A percentile compares a stretch with the other conserved stretches of the same genome.
These are phyloP conservation scores for Westerdykella aurantiaca DNA, from an alignment of 2,329 filamentous ascomycete genomes.

Conservation along the genomic window DNA sequence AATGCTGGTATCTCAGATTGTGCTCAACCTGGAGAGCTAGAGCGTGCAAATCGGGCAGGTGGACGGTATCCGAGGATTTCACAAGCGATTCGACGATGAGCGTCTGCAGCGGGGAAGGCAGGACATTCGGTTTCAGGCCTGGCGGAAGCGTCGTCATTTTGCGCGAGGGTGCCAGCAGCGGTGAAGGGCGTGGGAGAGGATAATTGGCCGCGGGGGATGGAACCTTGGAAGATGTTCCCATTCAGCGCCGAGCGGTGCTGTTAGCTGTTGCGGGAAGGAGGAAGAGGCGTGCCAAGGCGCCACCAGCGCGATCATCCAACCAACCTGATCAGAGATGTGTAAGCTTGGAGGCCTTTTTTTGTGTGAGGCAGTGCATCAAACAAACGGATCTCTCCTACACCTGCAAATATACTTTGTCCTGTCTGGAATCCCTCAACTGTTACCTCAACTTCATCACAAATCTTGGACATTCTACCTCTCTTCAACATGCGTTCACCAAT, in stretches of 20 bases:
- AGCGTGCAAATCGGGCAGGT: constrained; percentile 37
- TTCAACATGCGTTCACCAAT: constrained; percentile 20
- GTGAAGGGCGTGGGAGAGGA: constrained; percentile 7
- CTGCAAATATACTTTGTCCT: neutral
- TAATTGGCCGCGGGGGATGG: constrained; percentile 3
- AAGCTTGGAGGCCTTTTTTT: no score
- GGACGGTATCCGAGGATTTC: constrained; percentile 5
- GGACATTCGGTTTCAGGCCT: constrained; percentile 19
- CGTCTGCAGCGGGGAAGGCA: constrained; percentile 27
- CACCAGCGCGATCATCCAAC: neutral
- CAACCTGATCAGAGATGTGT: no score
- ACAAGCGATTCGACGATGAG: constrained; percentile 18
- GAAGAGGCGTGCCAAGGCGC: constrained; percentile 16
- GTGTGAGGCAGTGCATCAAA: neutral
- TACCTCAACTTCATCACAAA: no score
- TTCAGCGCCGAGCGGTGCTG: neutral
- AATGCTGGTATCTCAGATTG: constrained; percentile 70
- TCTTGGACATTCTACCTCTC: neutral
- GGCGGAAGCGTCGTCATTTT: constrained; percentile 22
- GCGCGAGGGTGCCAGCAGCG: neutral
- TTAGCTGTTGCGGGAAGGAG: constrained; percentile 27
- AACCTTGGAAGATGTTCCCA: neutral
- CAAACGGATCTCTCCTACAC: neutral
- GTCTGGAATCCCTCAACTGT: no score
- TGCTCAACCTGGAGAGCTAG: constrained; percentile 59